phyloP scores from a whole-genome alignment of 2,329 filamentous ascomycete species.

The Talaromyces marneffei region DNA sequence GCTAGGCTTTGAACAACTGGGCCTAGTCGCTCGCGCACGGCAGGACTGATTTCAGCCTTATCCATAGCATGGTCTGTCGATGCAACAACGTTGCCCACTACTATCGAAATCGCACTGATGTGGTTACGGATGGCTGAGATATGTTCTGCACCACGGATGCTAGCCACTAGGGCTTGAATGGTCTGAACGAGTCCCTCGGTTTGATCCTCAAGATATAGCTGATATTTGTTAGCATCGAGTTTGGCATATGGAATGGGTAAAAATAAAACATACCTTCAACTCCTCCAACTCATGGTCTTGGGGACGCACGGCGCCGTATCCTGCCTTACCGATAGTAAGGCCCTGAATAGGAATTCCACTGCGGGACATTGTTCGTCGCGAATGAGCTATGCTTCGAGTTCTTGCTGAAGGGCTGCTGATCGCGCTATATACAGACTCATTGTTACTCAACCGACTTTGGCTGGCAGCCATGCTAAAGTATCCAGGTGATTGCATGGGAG shows the following conservation, averaged over 20 bases:
- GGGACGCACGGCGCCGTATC: constrained; percentile 37
- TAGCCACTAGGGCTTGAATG: constrained; percentile 73
- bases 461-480: constrained; percentile 59
- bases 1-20: constrained; percentile 47
- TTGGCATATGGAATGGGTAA: neutral
- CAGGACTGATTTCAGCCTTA: constrained; percentile 41
- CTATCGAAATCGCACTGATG: constrained; percentile 63
- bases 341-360: constrained; percentile 28
- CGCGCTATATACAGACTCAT: constrained; percentile 70
- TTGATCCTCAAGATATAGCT: constrained; percentile 78
- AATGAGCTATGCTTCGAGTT: constrained; percentile 29
- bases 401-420: constrained; percentile 56
- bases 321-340: constrained; percentile 24
- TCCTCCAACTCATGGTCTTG: constrained; percentile 52
- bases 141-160: constrained; percentile 60
- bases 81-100: constrained; percentile 64
- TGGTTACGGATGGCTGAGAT: constrained; percentile 63
- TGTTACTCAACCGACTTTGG: constrained; percentile 50
- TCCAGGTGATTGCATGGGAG: constrained; percentile 60
- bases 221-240: constrained; percentile 16
- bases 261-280: constrained; percentile 48
- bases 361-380: constrained; percentile 25
- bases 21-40: constrained; percentile 43
- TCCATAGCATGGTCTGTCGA: constrained; percentile 56
- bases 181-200: constrained; percentile 71